A percentile compares a stretch with the other conserved stretches of the same genome.
phyloP scores from a whole-genome alignment of 1,139 yeast species.

The Arxiozyma bovina region DNA sequence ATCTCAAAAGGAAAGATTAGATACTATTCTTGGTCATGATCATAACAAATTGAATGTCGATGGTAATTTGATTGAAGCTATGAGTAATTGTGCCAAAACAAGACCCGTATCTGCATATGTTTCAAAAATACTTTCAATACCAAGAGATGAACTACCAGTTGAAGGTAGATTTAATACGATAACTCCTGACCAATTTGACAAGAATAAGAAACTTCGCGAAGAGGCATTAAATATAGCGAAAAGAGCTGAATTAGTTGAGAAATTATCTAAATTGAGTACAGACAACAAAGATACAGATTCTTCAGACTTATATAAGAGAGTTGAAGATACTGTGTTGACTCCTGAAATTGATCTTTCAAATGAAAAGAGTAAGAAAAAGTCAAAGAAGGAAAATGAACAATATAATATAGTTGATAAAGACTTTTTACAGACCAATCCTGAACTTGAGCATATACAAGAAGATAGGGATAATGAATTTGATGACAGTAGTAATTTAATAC shows the following conservation, averaged over 20 bases:
- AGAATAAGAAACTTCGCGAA: constrained; percentile 62
- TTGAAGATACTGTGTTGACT: constrained; percentile 23
- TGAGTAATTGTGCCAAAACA: constrained; percentile 53
- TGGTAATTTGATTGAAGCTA: constrained; percentile 42
- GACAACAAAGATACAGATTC: constrained; percentile 25
- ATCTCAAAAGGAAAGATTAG: constrained; percentile 68
- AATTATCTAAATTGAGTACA: constrained; percentile 27
- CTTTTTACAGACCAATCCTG: constrained; percentile 21
- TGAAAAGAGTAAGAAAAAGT: neutral
- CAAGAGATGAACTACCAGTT: constrained; percentile 65
- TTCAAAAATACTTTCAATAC: constrained; percentile 81
- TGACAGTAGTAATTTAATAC: constrained; percentile 9
- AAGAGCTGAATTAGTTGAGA: constrained; percentile 56
- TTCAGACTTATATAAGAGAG: constrained; percentile 22
- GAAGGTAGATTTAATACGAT: constrained; percentile 25
- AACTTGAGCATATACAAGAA: constrained; percentile 15
- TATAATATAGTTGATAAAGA: constrained; percentile 18
- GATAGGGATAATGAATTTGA: constrained; percentile 13
- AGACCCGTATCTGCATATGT: constrained; percentile 74
- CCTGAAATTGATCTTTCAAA: constrained; percentile 20
- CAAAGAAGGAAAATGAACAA: constrained; percentile 5
- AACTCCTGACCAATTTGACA: constrained; percentile 51
- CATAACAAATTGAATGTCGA: constrained; percentile 48
- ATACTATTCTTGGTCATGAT: constrained; percentile 51
- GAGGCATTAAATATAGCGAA: constrained; percentile 43